Evolutionary conservation across 345 rosid species (phyloP), one percentile per base, ranked within the genome.

Genomic region (Chamaenerion angustifolium): DNA sequence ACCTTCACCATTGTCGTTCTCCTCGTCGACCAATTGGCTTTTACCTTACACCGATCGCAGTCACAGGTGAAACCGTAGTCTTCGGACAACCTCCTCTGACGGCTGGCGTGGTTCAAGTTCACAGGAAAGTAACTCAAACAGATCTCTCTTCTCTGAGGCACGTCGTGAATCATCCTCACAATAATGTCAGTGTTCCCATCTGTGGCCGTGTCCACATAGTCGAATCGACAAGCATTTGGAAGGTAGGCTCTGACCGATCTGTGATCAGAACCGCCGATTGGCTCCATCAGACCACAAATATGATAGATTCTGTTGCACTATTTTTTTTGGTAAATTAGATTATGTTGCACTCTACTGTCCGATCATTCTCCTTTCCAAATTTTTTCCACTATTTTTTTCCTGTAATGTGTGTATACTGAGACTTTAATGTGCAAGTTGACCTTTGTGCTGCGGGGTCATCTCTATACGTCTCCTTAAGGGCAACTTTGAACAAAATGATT

Each of bases 221-320:
- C 95, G 45, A 90, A 86, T 59, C 94, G 70, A 56, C 98, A 90
- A 49, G 88, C 98, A 77, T 86, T 86, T 15, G 98, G 98, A n/a
- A 90, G 88, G 52, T 83, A 90, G 0, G 83, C 92, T 23, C 95
- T 66, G 3, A 81, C 92, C 2, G 81, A 86, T 56, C 94, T 74
- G 49, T 64, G 57, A 0, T 67, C 76, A 6, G 47, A 56, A 11
- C 17, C 52, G 1, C 63, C 57, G 48, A n/a, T 49, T 0, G 85
- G 88, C 61, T 78, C 95, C 92, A 85, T 90, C 55, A 85, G 67
- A 16, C 92, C 95, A n/a, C n/a, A n/a, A n/a, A n/a, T n/a, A n/a
- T n/a, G n/a, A n/a, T n/a, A n/a, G n/a, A n/a, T n/a, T n/a, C n/a
- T n/a, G n/a, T n/a, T n/a, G n/a, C n/a, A n/a, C n/a, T n/a, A n/a